Base-by-base conservation (phyloP, 129 eudicot species). In the Flaveria sonorensis region DNA sequence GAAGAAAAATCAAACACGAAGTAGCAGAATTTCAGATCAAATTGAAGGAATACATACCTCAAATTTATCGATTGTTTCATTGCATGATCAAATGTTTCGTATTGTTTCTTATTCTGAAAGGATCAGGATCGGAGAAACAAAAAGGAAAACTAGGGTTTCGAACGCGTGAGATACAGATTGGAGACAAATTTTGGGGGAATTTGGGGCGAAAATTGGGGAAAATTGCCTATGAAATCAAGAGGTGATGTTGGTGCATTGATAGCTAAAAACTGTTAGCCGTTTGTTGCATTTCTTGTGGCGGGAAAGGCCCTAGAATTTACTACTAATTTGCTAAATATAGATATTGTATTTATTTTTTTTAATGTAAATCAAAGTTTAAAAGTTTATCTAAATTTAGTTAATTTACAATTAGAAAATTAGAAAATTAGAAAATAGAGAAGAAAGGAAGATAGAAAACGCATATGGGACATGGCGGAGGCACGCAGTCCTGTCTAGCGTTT, bases 181-280 rank as follows among this genome's bases (percentile, higher is more conserved):
- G 65, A 53, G 74, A 46, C 16, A 51, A 73, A 20, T 73, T 75
- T 76, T 59, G 81, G 79, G 68, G 39, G 24, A 74, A 16, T 40
- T 80, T 72, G 74, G 78, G 78, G 84, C 74, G 76, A 75, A 69
- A 64, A 77, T 32, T 5, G 47, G 69, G 70, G 52, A 7, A 47
- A 61, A 19, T 40, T 59, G 64, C 77, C 23, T 52, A 62, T 39
- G 46, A 73, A 75, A 65, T 24, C 30, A 11, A 61, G 50, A 81
- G 48, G 60, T 61, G 77, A 48, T 76, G 9, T 36, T 3, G 47
- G 57, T 19, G 16, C 21, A 63, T 36, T 74, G 21, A 26, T 48
- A 79, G 81, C 59, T 74, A 40, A 67, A 46, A 69, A 60, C 59
- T 77, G 85, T 81, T 75, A 75, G 65, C 77, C 77, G 61, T 81